Conservation (phyloP, 441 rosid species). For the Rhodomyrtus psidioides region DNA sequence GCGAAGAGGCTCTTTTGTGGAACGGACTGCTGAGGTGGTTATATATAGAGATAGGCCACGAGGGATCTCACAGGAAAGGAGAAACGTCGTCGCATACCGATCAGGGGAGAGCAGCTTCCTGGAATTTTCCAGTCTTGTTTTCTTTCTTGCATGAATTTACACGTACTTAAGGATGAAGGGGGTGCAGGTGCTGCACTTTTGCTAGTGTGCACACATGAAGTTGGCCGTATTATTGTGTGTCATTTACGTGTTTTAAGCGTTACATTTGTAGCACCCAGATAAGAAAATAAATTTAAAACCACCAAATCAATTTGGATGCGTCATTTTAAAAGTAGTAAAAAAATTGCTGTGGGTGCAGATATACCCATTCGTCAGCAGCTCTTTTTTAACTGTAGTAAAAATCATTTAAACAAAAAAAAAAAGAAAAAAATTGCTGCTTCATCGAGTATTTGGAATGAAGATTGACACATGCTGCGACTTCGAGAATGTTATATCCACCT, state of each 20-base stretch:
- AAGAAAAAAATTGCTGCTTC: no score
- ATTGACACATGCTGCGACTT: no score
- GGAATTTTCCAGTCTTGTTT: constrained; percentile 37
- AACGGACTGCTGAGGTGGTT: neutral
- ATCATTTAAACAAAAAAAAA: no score
- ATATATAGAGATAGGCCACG: neutral
- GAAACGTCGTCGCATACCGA: neutral
- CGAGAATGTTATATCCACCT: no score
- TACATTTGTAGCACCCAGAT: neutral
- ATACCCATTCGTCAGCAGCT: no score
- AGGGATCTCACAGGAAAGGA: neutral
- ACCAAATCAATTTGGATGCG: neutral
- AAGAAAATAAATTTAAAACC: neutral
- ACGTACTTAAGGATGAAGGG: constrained; percentile 12
- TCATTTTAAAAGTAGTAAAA: no score
- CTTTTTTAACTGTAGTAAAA: no score
- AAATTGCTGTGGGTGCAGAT: no score
- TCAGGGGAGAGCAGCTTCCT: constrained; percentile 22
- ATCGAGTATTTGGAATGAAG: no score
- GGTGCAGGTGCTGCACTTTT: neutral
- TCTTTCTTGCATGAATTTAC: constrained; percentile 17
- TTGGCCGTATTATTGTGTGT: neutral
- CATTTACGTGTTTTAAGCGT: neutral
- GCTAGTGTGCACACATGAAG: neutral
- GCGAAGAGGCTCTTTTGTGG: neutral